Base-by-base conservation (phyloP, 2,329 filamentous ascomycete genomes). In the Ilyonectria destructans region DNA sequence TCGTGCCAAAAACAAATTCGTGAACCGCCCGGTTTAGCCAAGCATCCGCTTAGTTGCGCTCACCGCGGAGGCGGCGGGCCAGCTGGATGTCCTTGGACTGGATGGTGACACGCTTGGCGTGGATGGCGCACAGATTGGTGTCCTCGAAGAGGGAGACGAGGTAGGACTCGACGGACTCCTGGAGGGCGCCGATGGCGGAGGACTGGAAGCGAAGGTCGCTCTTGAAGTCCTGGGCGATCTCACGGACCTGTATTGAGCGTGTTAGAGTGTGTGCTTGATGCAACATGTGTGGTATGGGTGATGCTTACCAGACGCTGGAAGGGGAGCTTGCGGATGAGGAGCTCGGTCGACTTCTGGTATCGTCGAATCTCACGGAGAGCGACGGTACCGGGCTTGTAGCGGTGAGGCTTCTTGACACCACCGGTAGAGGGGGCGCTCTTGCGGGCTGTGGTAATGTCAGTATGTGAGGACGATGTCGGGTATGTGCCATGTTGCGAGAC, bases 81-180 rank as follows among this genome's bases (percentile, higher is more conserved):
- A 98, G 91, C 87, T 98, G 96, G 82, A 98, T 98, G 79, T 98
- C 96, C 89, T 98, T 98, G 75, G 91, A 92, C 85, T 96, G 96
- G 85, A 98, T 98, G 80, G 96, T 98, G 81, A 98, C 96, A 87
- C 96, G 95, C 91, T 98, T 98, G 86, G 96, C 96, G 87, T 98
- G 96, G 84, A 98, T 97, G 81, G 96, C 96, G 87, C 96, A 98
- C 60, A 97, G 87, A 88, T 98, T 98, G 86, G 96, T 98, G 83
- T 98, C 96, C 86, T 98, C 95, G 79, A 98, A 98, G 74, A 98
- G 92, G 51, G 95, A 97, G 85, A 98, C 95, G 79, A 99, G 93
- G 87, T 98, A 98, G 2, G 96, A 97, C 89, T 99, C 96, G 75
- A 97, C 95, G 62, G 96, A 97, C 89, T 99, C 96, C 87, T 99